Base-by-base conservation (phyloP, 2,329 filamentous ascomycete species). In the Cladophialophora chaetospira region DNA sequence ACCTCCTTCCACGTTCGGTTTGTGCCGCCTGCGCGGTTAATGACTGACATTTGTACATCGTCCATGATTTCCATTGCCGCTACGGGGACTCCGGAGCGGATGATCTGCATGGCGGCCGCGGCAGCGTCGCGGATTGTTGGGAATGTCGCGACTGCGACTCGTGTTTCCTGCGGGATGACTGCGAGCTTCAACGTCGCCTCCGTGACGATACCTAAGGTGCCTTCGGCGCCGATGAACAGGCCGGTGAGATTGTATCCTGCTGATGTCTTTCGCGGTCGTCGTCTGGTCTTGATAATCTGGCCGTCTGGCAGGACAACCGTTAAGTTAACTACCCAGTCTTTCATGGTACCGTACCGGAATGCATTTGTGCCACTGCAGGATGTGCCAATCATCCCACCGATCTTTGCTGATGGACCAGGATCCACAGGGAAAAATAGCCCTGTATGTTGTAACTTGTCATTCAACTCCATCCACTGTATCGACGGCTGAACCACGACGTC, bases 371-470 rank as follows among this genome's bases (percentile, higher is more conserved):
- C 81, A 51, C 77, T 85, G 72, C 87, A 89, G 51, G 86, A 87
- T 1, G 86, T 88, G 0, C 84, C 83, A 3, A 89, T 73, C 82
- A 84, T 84, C 4, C 82, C 82, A 1, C 82, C 82, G 17, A 84
- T 75, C 60, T 76, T 74, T 0, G 81, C 82, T 0, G 77, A 80
- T 33, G 87, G 87, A 70, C 89, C 89, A 10, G 92, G 92, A 67
- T 97, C 92, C 10, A 96, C 86, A 1, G 92, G 92, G 69, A 96
- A 95, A 75, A 96, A 96, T 1, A 97, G 82, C 0, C 89, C 89
- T 3, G 83, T 86, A 35, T 83, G 79, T 72, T 88, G 83, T 67
- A 88, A 85, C 46, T 85, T 79, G 63, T 88, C 84, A 67, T 97
- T 97, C 56, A 97, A 75, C 50, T 88, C 85, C 81, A 95, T 91